phyloP scores from a whole-genome alignment of 1,284 basidiomycete species.

The Phellopilus nigrolimitatus region DNA sequence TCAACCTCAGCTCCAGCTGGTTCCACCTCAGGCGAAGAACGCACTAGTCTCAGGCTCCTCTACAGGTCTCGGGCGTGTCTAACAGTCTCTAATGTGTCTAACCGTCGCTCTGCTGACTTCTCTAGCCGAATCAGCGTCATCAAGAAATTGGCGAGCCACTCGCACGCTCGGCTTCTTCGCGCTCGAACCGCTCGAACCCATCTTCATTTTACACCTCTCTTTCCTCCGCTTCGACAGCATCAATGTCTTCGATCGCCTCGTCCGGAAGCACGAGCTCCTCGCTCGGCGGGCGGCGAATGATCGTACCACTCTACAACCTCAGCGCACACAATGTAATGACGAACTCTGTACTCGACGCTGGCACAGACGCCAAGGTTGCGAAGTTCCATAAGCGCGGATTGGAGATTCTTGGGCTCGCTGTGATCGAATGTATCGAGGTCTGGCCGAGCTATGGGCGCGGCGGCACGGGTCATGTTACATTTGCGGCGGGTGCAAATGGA shows the following conservation, averaged over 20 bases:
- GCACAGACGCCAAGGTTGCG: slow-evolving; percentile 92
- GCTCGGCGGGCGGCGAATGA: slow-evolving; percentile 58
- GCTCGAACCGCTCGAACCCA: slow-evolving; percentile 41
- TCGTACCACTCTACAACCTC: slow-evolving; percentile 92
- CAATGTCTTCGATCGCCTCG: slow-evolving; percentile 43
- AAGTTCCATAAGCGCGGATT: slow-evolving; percentile 82
- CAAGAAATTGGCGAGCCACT: slow-evolving; percentile 28
- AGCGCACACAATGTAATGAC: slow-evolving; percentile 91
- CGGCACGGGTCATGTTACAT: slow-evolving; percentile 8
- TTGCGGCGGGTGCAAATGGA: slow-evolving; percentile 21
- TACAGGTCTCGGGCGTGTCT: slow-evolving; percentile 24
- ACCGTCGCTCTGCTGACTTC: slow-evolving; percentile 34
- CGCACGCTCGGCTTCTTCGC: slow-evolving; percentile 30
- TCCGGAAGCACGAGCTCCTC: slow-evolving; percentile 44
- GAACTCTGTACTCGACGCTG: slow-evolving; percentile 86
- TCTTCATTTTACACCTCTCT: slow-evolving; percentile 43
- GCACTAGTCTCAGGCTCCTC: slow-evolving; percentile 22
- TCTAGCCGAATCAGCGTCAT: slow-evolving; percentile 33
- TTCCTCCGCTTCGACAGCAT: slow-evolving; percentile 28
- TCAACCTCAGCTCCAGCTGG: slow-evolving; percentile 94
- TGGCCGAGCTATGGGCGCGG: slow-evolving; percentile 35
- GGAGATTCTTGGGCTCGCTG: slow-evolving; percentile 75
- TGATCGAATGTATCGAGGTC: slow-evolving; percentile 81
- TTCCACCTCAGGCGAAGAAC: slow-evolving; percentile 59
- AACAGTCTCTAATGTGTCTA: slow-evolving; percentile 29